Base-by-base conservation (phyloP, 768 basidiomycete genomes). In the Rhodotorula toruloides region DNA sequence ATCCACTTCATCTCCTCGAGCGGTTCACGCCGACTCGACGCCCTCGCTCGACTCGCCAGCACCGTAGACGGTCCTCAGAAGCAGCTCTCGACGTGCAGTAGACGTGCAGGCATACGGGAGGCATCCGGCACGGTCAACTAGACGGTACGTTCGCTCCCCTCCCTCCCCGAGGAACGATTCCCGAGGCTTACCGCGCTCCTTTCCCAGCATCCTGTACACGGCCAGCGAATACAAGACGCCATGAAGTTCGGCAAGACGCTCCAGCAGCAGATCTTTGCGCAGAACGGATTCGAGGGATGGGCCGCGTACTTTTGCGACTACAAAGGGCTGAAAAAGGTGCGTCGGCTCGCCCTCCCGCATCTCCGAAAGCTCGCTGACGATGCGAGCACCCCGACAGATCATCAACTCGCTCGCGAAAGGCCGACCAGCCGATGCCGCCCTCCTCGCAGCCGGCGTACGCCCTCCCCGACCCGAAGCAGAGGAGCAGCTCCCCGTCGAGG, bases 191-290 rank as follows among this genome's bases (percentile, higher is more conserved):
- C 46, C 13, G 22, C 22, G 21, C 5, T 34, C 19, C 5, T 27
- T 10, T 7, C 32, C 1, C 43, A 8, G 9, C 39, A 17, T 25
- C 4, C 11, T 22, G 2, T 34, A 44, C 34, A 6, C 22, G 12
- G 11, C 32, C n/a, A 22, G 7, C 25, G 34, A 10, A 27, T 14
- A 32, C 47, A n/a, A 14, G 37, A 14, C 34, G 37, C 10, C 10
- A 75, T 66, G 58, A 77, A 98, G 93, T 99, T 99, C 78, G 96
- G 96, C 74, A 99, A 99, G 82, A 88, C 91, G 67, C 91, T 99
- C 68, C 92, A 91, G 78, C 85, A 88, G 37, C 89, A 94, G 77
- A 67, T 67, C 60, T 67, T 58, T 40, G 66, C 61, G 4, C 91
- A 96, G 81, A 86, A 67, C 61, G 62, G 63, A 25, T 63, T 97